Base-by-base conservation (phyloP, 306 rosid genomes). In the Corylus avellana region DNA sequence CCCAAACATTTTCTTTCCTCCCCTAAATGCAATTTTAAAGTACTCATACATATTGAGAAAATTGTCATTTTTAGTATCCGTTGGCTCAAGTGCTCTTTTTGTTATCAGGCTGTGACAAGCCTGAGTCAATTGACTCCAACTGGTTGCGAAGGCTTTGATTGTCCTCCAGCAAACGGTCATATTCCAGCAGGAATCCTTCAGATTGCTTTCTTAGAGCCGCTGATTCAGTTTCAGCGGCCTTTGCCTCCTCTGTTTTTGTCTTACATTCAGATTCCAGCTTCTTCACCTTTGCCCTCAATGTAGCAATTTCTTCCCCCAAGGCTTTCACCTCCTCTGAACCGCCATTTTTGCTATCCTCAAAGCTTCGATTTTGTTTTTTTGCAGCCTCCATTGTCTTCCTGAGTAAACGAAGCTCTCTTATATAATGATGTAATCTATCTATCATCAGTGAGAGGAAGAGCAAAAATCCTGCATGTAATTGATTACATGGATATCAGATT, bases 331-430 rank as follows among this genome's bases (percentile, higher is more conserved):
- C 90, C 61, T 88, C 92, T 1, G 82, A 37, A 49, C 71, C 64
- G 42, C 89, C 85, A 13, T 51, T 90, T 77, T 93, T 94, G 49
- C 80, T 91, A 0, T 92, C 97, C 70, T 91, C 97, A 70, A 84
- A 69, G 56, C 85, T 85, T 61, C 93, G 89, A 86, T 78, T 91
- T 82, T 92, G 98, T 84, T 93, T 95, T 92, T 89, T 95, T n/a
- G 85, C 89, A 77, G 92, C 90, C 78, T 95, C 98, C 95, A 92
- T 90, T 56, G 96, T 84, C 91, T 92, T 91, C 90, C 98, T 88
- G 37, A 92, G 97, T 35, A 85, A 74, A 12, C 92, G 91, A 77
- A 95, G 98, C 79, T 95, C 98, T 77, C 98, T 88, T 46, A 92
- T 95, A 88, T 95, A 95, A 71, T 95, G 86, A 80, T 95, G 98